Conservation (phyloP, 2,329 filamentous ascomycete genomes). For the Cercospora berteroae region DNA sequence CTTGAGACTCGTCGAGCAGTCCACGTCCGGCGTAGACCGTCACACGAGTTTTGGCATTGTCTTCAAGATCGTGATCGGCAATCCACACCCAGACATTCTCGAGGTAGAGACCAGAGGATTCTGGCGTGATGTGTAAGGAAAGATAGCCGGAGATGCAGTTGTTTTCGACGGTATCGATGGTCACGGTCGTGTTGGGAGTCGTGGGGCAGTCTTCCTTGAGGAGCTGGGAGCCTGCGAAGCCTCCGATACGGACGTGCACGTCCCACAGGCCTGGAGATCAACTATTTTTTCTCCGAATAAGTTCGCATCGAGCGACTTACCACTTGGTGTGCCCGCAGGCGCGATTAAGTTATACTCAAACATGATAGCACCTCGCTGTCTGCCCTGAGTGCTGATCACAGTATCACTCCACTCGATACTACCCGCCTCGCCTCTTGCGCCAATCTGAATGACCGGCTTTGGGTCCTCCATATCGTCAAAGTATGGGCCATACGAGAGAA, state of each 20-base stretch:
- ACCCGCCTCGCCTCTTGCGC: slow-evolving; percentile 61
- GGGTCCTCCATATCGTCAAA: slow-evolving; percentile 51
- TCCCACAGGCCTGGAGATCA: not conserved
- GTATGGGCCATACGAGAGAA: not conserved
- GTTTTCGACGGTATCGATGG: not conserved
- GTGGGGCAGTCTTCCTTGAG: not conserved
- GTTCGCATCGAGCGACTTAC: too few relatives aligned
- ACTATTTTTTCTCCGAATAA: too few relatives aligned
- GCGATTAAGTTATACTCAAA: not conserved
- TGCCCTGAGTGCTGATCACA: slow-evolving; percentile 66
- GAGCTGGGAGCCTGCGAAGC: not conserved
- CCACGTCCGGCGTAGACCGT: slow-evolving; percentile 90
- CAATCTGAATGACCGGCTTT: slow-evolving; percentile 65
- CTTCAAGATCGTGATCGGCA: slow-evolving; percentile 86
- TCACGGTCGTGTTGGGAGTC: not conserved
- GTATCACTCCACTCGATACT: slow-evolving; percentile 70
- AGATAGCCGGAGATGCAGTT: slow-evolving; percentile 25
- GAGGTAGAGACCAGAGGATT: slow-evolving; percentile 64
- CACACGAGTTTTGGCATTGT: slow-evolving; percentile 66
- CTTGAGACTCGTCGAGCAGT: slow-evolving; percentile 72
- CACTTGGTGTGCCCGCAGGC: not conserved
- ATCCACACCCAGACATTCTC: slow-evolving; percentile 95
- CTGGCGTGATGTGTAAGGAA: slow-evolving; percentile 46
- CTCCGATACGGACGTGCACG: not conserved
- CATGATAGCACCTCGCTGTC: slow-evolving; percentile 65